Evolutionary conservation across 495 filamentous ascomycete genomes (phyloP).

Genomic region (Halenospora varia): DNA sequence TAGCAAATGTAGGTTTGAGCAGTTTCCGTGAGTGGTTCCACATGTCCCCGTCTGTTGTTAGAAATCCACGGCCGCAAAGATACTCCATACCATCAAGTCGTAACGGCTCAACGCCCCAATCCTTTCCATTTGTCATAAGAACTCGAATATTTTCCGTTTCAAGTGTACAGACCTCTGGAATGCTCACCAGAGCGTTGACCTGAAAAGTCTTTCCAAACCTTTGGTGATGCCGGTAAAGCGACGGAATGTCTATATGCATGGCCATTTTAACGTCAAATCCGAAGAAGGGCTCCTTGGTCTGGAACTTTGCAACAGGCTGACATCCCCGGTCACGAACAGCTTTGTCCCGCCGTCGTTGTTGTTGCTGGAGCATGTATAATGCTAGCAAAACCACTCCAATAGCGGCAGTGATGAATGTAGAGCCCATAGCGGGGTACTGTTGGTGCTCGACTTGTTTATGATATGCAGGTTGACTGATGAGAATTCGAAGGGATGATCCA

Average conservation of each 20-base stretch:
- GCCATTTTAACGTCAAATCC: neutral
- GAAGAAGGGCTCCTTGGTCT: neutral
- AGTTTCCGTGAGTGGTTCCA: neutral
- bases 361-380: neutral
- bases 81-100: neutral
- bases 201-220: neutral
- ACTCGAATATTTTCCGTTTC: neutral
- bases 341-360: neutral
- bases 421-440: neutral
- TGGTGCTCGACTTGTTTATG: neutral
- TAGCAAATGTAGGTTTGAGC: neutral
- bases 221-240: neutral
- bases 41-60: neutral
- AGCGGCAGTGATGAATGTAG: neutral
- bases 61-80: neutral
- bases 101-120: neutral
- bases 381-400: neutral
- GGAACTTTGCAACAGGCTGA: neutral
- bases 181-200: neutral
- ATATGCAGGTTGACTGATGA: neutral
- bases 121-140: neutral
- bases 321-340: neutral
- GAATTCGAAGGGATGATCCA: neutral
- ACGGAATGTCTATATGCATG: neutral
- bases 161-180: neutral